phyloP scores from a whole-genome alignment of 108 stramenopile genomes.

The Pseudonitzschia delicatissima region DNA sequence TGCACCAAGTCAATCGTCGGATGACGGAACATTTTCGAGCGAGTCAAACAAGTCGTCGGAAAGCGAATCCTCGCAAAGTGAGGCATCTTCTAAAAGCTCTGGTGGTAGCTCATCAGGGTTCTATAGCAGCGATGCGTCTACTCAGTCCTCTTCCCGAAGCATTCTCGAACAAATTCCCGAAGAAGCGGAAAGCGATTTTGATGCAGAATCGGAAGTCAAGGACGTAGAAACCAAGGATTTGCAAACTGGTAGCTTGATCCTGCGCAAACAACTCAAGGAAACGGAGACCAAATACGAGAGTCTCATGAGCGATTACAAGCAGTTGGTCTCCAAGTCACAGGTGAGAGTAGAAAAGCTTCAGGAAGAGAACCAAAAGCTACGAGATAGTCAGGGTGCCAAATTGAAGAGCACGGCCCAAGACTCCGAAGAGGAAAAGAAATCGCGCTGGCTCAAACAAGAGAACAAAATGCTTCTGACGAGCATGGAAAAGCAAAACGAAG shows the following conservation, averaged over 20 bases:
- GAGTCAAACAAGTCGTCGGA: neutral
- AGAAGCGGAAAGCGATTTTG: slow-evolving; percentile 1
- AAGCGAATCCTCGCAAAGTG: neutral
- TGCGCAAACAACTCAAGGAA: slow-evolving; percentile 5
- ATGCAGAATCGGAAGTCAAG: neutral
- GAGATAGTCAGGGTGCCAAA: neutral
- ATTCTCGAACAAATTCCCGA: slow-evolving; percentile 11
- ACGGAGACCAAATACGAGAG: slow-evolving; percentile 2
- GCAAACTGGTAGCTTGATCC: neutral
- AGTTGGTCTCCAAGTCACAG: neutral
- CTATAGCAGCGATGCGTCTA: slow-evolving; percentile 4
- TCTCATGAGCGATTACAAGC: slow-evolving; percentile 1
- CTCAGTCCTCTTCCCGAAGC: neutral
- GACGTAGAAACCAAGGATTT: neutral
- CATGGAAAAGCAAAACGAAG: slow-evolving; percentile 18
- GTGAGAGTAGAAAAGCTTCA: slow-evolving; percentile 9
- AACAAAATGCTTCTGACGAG: slow-evolving; percentile 6
- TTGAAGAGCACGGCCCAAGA: slow-evolving; percentile 6
- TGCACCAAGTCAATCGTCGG: neutral
- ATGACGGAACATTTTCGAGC: neutral
- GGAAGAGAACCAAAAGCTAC: slow-evolving; percentile 20
- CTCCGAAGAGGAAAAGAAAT: neutral
- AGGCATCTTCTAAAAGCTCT: neutral
- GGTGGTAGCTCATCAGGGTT: neutral
- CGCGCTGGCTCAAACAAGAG: slow-evolving; percentile 8